Evolutionary conservation across 495 filamentous ascomycete genomes (phyloP).

Genomic region (Emericellopsis terricola): DNA sequence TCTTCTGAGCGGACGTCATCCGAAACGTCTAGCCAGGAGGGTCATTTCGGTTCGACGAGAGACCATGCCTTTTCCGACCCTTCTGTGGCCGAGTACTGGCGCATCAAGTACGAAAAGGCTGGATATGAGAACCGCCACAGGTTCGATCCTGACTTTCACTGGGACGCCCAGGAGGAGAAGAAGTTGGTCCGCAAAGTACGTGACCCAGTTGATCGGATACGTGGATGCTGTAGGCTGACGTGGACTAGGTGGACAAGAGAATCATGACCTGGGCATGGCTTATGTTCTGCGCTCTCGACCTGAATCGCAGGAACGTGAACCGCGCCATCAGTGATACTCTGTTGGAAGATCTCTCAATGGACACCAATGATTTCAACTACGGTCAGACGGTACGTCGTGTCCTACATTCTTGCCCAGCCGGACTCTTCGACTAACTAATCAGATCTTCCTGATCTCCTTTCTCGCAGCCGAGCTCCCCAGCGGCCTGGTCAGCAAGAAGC

Average conservation of each 20-base stretch:
- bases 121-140: conserved; percentile 37
- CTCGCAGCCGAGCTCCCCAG: conserved; percentile 28
- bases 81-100: conserved; percentile 11
- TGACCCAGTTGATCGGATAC: conserved; percentile 1
- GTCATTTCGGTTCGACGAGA: conserved; percentile 12
- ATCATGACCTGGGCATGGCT: conserved; percentile 22
- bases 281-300: conserved; percentile 27
- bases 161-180: conserved; percentile 29
- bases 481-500: conserved; percentile 26
- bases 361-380: conserved; percentile 30
- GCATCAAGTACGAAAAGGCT: conserved; percentile 13
- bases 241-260: conserved; percentile 11
- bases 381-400: conserved; percentile 11
- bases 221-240: conserved; percentile 1
- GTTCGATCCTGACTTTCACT: conserved; percentile 30
- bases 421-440: conserved; percentile 7
- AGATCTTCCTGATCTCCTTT: conserved; percentile 26
- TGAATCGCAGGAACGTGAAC: conserved; percentile 26
- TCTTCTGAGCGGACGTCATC: too few relatives aligned
- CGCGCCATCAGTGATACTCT: conserved; percentile 27
- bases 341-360: conserved; percentile 7
- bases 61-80: conserved; percentile 16
- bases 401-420: background rate
- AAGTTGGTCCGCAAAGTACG: conserved; percentile 21
- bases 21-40: too few relatives aligned